Evolutionary conservation across 345 rosid genomes (phyloP), one percentile per base, ranked within the genome.

Genomic region (Cardamine occulta): DNA sequence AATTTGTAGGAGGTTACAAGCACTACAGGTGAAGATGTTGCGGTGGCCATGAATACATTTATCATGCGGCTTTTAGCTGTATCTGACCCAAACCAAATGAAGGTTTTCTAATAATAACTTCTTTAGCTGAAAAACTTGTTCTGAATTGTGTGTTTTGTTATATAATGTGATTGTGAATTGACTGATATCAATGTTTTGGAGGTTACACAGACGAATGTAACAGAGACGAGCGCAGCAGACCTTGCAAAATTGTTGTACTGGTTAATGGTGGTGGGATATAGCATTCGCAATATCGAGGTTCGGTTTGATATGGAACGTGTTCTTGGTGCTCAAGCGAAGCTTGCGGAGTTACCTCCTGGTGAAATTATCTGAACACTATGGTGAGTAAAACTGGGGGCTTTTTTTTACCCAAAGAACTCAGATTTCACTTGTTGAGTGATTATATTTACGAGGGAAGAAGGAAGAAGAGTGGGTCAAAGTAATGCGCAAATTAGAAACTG

Each of bases 221-320:
- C 90, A 3, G 96, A 92, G 87, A 90, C 97, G 4, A 90, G 89
- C 68, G 98, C 96, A 39, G 76, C 91, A 0, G 98, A 95, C 72
- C 96, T 92, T 19, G 96, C 90, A 21, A 92, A 87, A 83, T 82
- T 95, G 67, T 85, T 95, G 66, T 92, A 87, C 67, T 95, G 98
- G 97, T 76, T 95, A 71, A 92, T 95, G 99, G 96, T 95, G 75
- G 98, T 95, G 4, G 98, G 99, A 40, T 95, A 92, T 85, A 76
- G 98, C 81, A 79, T 95, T 72, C 93, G 99, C 52, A 95, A 90
- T 79, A 91, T 94, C 6, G 98, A 94, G 84, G 98, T 94, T 63
- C 92, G 98, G 21, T 84, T 90, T 64, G 98, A 94, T 71, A 95
- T 90, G 97, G 99, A 95, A 77, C 86, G 92, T 55, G 96, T 92